Evolutionary conservation across 75 land plant genomes (phyloP).

Genomic region (Sequoiadendron giganteum): DNA sequence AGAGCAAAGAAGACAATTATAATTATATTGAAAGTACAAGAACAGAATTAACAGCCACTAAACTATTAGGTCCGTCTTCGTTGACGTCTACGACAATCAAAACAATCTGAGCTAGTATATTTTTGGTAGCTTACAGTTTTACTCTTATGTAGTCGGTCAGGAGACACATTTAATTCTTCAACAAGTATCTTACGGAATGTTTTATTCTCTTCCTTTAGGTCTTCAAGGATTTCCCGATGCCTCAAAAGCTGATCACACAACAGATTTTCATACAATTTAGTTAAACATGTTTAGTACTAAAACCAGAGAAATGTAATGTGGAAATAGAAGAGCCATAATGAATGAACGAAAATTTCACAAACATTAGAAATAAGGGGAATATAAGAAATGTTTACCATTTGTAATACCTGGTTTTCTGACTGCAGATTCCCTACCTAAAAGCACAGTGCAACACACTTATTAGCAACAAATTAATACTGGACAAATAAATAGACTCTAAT

Average conservation of each 20-base stretch:
- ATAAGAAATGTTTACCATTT: constrained; percentile 2
- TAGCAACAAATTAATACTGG: neutral
- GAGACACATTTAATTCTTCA: constrained; percentile 14
- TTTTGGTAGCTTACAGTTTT: neutral
- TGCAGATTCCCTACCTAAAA: constrained; percentile 3
- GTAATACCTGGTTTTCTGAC: neutral
- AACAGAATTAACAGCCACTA: neutral
- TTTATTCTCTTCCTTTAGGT: constrained; percentile 5
- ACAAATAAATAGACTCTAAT: neutral
- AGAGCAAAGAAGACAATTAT: neutral
- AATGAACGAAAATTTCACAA: neutral
- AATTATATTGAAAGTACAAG: neutral
- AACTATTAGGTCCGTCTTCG: neutral
- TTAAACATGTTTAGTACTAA: neutral
- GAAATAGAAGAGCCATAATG: neutral
- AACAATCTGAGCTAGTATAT: neutral
- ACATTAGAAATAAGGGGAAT: neutral
- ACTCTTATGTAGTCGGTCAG: constrained; percentile 3
- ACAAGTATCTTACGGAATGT: neutral
- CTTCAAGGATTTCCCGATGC: constrained; percentile 7
- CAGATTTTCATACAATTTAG: neutral
- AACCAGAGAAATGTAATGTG: neutral
- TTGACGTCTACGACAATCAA: constrained; percentile 7
- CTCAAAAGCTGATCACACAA: constrained; percentile 8
- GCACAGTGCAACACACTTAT: neutral